Evolutionary conservation across 805 yeast genomes (phyloP).

Genomic region (Yarrowia osloensis): DNA sequence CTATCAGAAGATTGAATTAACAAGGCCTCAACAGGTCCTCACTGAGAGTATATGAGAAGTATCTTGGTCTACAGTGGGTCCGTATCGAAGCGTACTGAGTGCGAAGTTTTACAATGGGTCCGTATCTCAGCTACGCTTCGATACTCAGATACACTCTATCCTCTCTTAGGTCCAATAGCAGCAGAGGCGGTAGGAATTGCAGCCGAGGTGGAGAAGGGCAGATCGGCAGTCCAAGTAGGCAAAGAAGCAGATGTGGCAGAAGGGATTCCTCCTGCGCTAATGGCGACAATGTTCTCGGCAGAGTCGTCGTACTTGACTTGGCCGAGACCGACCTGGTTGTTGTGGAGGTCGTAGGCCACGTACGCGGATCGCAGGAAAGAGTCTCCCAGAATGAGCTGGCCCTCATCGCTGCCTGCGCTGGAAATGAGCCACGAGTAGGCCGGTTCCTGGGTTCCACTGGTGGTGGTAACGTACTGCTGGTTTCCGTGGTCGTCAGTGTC

Average conservation of each 20-base stretch:
- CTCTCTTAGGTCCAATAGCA: background rate
- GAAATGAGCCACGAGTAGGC: background rate
- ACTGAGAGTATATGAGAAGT: too few species aligned
- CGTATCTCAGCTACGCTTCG: too few species aligned
- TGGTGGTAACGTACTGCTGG: conserved; percentile 31
- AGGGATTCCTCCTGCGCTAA: conserved; percentile 35
- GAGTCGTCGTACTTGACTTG: conserved; percentile 41
- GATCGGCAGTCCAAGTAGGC: background rate
- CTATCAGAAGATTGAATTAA: too few species aligned
- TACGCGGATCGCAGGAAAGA: conserved; percentile 61
- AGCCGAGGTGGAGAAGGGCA: background rate
- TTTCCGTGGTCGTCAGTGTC: background rate
- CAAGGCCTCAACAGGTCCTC: too few species aligned
- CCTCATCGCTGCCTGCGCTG: background rate
- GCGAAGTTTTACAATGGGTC: too few species aligned
- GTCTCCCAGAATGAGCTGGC: conserved; percentile 49
- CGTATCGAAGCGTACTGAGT: too few species aligned
- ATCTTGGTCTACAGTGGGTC: too few species aligned
- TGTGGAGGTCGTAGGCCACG: conserved; percentile 62
- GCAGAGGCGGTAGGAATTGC: background rate
- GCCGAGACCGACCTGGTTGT: conserved; percentile 54
- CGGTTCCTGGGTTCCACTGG: background rate
- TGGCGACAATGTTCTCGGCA: conserved; percentile 33
- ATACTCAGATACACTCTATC: too few species aligned
- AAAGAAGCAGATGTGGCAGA: conserved; percentile 15